Evolutionary conservation across 495 filamentous ascomycete genomes (phyloP), one percentile per base, ranked within the genome.

Genomic region (Amphirosellinia nigrospora): DNA sequence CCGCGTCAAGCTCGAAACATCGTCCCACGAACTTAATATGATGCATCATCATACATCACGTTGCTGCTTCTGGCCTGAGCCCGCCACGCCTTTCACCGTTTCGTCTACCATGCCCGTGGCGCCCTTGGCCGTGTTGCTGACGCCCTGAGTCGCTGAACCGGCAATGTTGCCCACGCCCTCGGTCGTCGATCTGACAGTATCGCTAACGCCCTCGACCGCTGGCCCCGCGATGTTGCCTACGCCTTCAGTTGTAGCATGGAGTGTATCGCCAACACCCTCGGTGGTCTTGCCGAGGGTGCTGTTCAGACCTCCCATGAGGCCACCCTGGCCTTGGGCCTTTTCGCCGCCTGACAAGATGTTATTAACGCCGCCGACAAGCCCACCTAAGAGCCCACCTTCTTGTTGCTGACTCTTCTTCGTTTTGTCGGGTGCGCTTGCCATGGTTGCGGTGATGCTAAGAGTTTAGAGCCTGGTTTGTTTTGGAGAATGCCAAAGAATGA

Each of bases 271-370:
- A 26, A 73, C 74, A 2, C 77, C 75, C 56, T 80, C 68, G n/a
- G 80, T 81, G 5, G 81, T 80, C 66, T 79, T 74, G 30, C 76
- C 74, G n/a, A 79, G 71, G 21, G 73, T 68, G 45, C 77, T 79
- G 30, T 76, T 68, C 3, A 82, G 67, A 32, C 75, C 71, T 48
- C 81, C 79, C 45, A 82, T 64, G 36, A 83, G 72, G 1, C 81
- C 81, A n/a, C 80, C 81, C 65, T 82, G 76, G 16, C 80, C 80
- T 34, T 82, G 46, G 11, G 75, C 75, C 68, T 82, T 75, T 36
- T 82, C 80, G 64, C 77, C 81, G 62, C 80, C 80, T 15, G 79
- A 79, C 52, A 82, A 72, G 50, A 80, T 78, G 52, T 77, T 81
- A 67, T 82, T 78, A 71, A 81, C 74, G 55, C 74, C 74, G 53